phyloP scores from a whole-genome alignment of 768 basidiomycete genomes.

The Zangia roseola region DNA sequence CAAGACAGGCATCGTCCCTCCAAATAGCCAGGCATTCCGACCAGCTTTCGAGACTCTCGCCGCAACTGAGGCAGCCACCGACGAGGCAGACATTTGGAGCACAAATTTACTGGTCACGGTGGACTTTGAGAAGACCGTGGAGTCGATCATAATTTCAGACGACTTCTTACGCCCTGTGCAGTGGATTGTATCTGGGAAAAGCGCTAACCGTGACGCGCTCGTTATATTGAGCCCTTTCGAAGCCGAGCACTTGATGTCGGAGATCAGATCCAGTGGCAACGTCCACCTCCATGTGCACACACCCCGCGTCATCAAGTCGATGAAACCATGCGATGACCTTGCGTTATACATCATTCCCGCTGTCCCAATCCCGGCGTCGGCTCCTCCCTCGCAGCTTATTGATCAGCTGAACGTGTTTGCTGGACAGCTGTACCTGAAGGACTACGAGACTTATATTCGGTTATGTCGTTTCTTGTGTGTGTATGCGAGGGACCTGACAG shows the following conservation, averaged over 20 bases:
- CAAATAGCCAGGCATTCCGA: constrained; percentile 19
- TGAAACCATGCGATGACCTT: constrained; percentile 36
- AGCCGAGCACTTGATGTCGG: constrained; percentile 36
- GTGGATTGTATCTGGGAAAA: constrained; percentile 18
- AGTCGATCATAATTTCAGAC: neutral
- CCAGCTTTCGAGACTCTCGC: constrained; percentile 10
- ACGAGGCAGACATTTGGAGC: constrained; percentile 21
- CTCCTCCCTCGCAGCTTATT: neutral
- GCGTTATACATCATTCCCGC: constrained; percentile 7
- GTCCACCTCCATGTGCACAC: constrained; percentile 42
- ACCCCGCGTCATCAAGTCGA: constrained; percentile 33
- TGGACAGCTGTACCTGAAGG: constrained; percentile 28
- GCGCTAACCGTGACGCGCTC: constrained; percentile 8
- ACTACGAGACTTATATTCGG: constrained; percentile 20
- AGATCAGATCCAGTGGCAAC: constrained; percentile 30
- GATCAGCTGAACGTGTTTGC: constrained; percentile 30
- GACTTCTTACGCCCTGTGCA: constrained; percentile 23
- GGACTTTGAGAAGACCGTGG: constrained; percentile 7
- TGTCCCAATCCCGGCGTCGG: neutral
- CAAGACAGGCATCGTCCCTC: constrained; percentile 21
- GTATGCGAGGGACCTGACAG: constrained; percentile 8
- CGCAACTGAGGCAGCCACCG: neutral
- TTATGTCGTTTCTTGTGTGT: constrained; percentile 26
- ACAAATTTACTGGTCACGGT: constrained; percentile 3
- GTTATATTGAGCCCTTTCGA: constrained; percentile 42